Evolutionary conservation across 495 filamentous ascomycete species (phyloP), one percentile per base, ranked within the genome.

Genomic region (Podospora pseudopauciseta): DNA sequence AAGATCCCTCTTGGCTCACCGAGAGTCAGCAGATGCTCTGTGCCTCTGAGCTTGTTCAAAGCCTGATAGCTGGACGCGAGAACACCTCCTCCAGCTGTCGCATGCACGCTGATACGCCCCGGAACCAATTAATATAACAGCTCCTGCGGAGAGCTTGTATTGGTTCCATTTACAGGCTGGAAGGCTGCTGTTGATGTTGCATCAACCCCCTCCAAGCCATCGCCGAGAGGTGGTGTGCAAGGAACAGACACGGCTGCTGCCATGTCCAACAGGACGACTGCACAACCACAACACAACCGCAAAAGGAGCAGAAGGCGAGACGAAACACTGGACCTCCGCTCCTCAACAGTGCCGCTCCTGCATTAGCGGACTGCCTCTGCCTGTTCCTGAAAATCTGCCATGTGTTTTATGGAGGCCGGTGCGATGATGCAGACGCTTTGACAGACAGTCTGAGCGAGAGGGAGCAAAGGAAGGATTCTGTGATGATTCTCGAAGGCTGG

Each of bases 301-400:
- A 32, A 64, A 57, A 56, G 57, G 19, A 60, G 55, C 56, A 61
- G 18, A 39, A 56, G 60, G 58, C 62, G 68, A 66, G 60, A 58
- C 62, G 68, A 66, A 68, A 66, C 68, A 28, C 70, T 39, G 15
- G 59, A 54, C 53, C 20, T 64, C 32, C 63, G 15, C 44, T 54
- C 57, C 26, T 71, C 64, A 19, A 49, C 67, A 64, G 66, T 65
- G 70, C 72, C 72, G 70, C 70, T 70, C 70, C 63, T 73, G 72
- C 74, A 74, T 74, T 76, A 73, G 70, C 63, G 67, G 69, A 64
- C 53, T 28, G 61, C 59, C 32, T 67, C 63, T 20, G 63, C 53
- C 63, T 64, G 71, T 74, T 73, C 74, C 74, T 76, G 72, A 76
- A 71, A 68, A 69, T 65, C 70, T 39, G 69, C 63, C 66, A 65